Base-by-base conservation (phyloP, 495 filamentous ascomycete genomes). In the Aspergillus incahuasiensis region DNA sequence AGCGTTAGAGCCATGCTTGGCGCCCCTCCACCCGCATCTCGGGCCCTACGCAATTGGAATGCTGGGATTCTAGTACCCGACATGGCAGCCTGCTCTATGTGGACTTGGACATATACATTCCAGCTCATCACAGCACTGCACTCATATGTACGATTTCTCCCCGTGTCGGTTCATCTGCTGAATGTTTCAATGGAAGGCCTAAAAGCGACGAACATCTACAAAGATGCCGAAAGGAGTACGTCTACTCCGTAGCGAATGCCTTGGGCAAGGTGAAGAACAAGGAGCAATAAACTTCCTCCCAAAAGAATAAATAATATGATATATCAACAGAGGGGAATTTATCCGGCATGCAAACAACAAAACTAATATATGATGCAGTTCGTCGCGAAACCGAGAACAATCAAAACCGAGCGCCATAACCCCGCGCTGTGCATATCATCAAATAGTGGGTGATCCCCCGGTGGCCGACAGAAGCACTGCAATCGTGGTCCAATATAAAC, bases 371-470 rank as follows among this genome's bases (percentile, higher is more conserved):
- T 49, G 18, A 67, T 60, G 59, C 57, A 62, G 63, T 55, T 62
- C 64, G 61, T 46, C 57, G 60, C 56, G 56, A 62, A 32, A 48
- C 48, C 47, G 50, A 64, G 56, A 58, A 54, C 56, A 52, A 64
- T 58, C 54, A 62, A 38, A 53, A 63, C 69, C 68, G 68, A 63
- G 67, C 73, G 73, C 73, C 73, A 48, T 65, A 73, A 74, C 73
- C 70, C 73, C 71, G 66, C 66, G 73, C 73, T 75, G 70, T 75
- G 71, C 73, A 74, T 71, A 68, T 70, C 64, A 69, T 65, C 52
- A 62, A 60, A 63, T 30, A 58, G 55, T 24, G 57, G 54, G 48
- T 48, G 48, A 56, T 46, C 43, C 41, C 34, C 57, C 34, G 43
- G 28, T 28, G 18, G 15, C 49, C 35, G 55, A 44, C 42, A 48